These are phyloP conservation scores for Saccharomycopsis synnaedendra DNA, from an alignment of 805 yeast species.

Conservation along the genomic window DNA sequence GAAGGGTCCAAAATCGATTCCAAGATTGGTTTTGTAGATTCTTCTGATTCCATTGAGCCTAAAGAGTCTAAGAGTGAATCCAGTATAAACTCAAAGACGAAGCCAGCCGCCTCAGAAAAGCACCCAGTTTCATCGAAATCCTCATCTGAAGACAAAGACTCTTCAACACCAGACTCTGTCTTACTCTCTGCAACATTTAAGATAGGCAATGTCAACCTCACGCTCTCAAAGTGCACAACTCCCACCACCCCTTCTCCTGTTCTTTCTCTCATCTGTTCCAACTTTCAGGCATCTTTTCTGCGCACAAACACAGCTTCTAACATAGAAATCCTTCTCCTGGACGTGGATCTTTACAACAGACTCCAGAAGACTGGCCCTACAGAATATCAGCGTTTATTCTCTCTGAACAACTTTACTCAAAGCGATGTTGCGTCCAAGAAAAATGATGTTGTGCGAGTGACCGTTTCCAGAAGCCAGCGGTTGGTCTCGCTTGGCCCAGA, in stretches of 20 bases:
- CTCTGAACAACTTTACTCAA: slow-evolving; percentile 42
- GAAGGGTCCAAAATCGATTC: slow-evolving; percentile 1
- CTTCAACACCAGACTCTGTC: too few species aligned
- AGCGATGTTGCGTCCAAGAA: slow-evolving; percentile 26
- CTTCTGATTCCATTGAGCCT: background rate
- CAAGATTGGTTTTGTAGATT: background rate
- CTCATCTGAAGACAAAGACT: slow-evolving; percentile 37
- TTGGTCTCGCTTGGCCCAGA: slow-evolving; percentile 41
- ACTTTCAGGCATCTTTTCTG: slow-evolving; percentile 46
- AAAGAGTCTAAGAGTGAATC: background rate
- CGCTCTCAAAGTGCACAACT: slow-evolving; percentile 58
- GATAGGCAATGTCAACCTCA: slow-evolving; percentile 50
- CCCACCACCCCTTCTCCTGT: slow-evolving; percentile 55
- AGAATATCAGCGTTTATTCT: slow-evolving; percentile 57
- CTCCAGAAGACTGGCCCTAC: slow-evolving; percentile 50
- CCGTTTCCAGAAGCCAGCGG: slow-evolving; percentile 49
- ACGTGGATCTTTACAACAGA: slow-evolving; percentile 64
- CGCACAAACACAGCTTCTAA: slow-evolving; percentile 52
- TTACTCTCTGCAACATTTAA: slow-evolving; percentile 28
- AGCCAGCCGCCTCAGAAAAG: too few species aligned
- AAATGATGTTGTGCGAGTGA: slow-evolving; percentile 46
- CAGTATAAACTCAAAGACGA: too few species aligned
- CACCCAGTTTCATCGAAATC: background rate
- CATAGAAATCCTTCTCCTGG: slow-evolving; percentile 51
- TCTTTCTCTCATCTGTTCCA: slow-evolving; percentile 62